Evolutionary conservation across 352 stramenopile genomes (phyloP).

Genomic region (Thalassiosira livingstoniorum): DNA sequence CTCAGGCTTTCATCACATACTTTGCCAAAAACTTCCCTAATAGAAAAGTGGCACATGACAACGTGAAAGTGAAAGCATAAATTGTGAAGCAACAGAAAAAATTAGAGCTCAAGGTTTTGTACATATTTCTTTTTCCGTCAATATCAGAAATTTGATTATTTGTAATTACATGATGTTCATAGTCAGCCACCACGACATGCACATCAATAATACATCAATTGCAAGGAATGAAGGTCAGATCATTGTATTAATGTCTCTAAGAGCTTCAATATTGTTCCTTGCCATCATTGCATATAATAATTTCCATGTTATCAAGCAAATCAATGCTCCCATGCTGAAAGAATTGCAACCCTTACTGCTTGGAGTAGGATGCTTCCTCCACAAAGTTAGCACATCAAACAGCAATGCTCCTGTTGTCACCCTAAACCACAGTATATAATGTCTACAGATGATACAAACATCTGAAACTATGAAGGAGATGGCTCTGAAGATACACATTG

Average conservation of each 20-base stretch:
- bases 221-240: no score
- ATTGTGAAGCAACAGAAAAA: no score
- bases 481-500: background rate
- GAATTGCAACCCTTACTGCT: background rate
- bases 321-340: background rate
- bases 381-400: background rate
- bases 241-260: slow-evolving; percentile 16
- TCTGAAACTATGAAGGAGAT: background rate
- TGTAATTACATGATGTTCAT: no score
- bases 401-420: background rate
- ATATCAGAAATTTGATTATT: no score
- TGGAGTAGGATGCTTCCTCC: slow-evolving; percentile 1
- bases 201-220: no score
- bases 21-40: background rate
- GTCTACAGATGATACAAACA: background rate
- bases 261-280: background rate
- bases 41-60: no score
- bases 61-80: no score
- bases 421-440: background rate
- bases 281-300: background rate
- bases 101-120: no score
- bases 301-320: background rate
- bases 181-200: no score
- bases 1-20: background rate
- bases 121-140: no score